Evolutionary conservation across 768 basidiomycete species (phyloP), one percentile per base, ranked within the genome.

Genomic region (Tylopilus balloui): DNA sequence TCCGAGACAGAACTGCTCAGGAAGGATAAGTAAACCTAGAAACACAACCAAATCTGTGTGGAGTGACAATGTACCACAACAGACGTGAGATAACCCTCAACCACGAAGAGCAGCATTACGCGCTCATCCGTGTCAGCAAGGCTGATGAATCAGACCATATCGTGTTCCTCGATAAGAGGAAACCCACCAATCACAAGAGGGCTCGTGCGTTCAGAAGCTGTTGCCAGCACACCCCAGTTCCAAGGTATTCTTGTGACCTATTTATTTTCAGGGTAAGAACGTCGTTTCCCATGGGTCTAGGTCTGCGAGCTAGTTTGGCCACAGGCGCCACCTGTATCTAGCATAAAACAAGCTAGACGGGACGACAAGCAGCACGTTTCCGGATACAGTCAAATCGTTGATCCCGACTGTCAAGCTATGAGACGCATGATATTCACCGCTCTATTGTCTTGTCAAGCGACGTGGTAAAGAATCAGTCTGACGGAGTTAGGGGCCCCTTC

Each of bases 121-220:
- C 21, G 35, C 25, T 38, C 37, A 53, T 37, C 36, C 17, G 31
- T 4, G 11, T n/a, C 28, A 29, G 17, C 42, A 36, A 21, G 14
- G 14, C 23, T 25, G 42, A 53, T 40, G n/a, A 32, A 52, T 55
- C 42, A 40, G 17, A 34, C 27, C 15, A 19, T n/a, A n/a, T 21
- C 17, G 31, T 35, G 45, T 54, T 53, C 20, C 19, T 37, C 28
- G 51, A 50, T 51, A 52, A 37, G 45, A n/a, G 29, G 34, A 44
- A 39, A 34, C 42, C 50, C 43, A 47, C 63, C 58, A 65, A 67
- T 66, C 43, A 46, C 61, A n/a, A 63, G 63, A 48, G 35, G n/a
- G 29, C 51, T 51, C 52, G 39, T 54, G 45, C 23, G 32, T 41
- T 45, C 50, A 37, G 29, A 36, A 48, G 50, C 24, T 28, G 17